Percentiles rank a stretch among this genome's conserved stretches.
Evolutionary conservation across 2,329 filamentous ascomycete species (phyloP).

Genomic region (Diaporthe citri): DNA sequence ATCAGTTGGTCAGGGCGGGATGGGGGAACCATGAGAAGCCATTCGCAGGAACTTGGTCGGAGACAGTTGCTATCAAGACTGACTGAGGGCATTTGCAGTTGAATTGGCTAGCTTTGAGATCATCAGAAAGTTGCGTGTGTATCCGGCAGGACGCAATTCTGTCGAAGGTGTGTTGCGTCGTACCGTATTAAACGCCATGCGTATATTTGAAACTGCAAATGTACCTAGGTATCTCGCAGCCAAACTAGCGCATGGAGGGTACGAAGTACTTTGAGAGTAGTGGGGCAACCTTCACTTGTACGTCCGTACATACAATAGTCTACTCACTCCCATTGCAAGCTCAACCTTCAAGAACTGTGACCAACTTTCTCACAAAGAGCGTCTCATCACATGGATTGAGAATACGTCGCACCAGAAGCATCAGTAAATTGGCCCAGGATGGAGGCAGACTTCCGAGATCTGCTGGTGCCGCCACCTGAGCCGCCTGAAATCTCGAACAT

Average conservation of each 20-base stretch:
- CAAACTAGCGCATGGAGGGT: neutral
- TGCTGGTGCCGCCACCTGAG: conserved; percentile 23
- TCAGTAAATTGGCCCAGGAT: conserved; percentile 1
- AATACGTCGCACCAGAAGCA: neutral
- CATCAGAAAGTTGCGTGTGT: neutral
- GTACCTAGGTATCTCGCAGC: neutral
- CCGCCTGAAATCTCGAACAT: conserved; percentile 35
- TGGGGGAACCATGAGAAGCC: neutral
- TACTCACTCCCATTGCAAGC: neutral
- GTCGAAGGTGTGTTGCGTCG: neutral
- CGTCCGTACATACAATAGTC: neutral
- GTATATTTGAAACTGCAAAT: neutral
- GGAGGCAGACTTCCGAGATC: conserved; percentile 35
- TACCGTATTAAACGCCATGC: neutral
- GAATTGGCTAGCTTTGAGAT: neutral
- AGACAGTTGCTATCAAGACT: neutral
- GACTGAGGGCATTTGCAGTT: neutral
- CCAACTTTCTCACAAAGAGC: neutral
- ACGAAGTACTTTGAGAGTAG: neutral
- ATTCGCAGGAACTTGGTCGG: neutral
- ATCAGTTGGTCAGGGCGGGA: neutral
- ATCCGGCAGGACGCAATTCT: neutral
- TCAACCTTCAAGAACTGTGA: neutral
- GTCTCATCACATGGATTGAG: conserved; percentile 13
- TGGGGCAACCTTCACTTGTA: conserved; percentile 13